Base-by-base conservation (phyloP, 805 yeast species). In the Priceomyces haplophilus region DNA sequence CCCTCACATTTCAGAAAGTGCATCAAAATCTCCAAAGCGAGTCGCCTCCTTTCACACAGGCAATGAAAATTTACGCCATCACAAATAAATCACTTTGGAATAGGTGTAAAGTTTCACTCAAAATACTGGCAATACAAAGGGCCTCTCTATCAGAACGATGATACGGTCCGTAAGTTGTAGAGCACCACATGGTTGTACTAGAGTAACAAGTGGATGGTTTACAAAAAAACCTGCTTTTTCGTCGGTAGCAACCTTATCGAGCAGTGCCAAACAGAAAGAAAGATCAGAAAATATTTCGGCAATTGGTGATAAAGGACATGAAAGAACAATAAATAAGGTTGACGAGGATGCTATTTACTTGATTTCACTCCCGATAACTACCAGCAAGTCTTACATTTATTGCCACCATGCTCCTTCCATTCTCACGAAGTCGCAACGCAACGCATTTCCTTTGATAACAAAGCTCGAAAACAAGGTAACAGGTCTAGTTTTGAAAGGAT, bases 361-460 rank as follows among this genome's bases (percentile, higher is more conserved):
- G 23, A 64, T 86, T 10, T 77, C 88, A 2, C 66, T 88, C 4
- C 97, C 97, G 5, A 68, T 89, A 20, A 82, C 91, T 4, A 67
- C 79, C 3, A 59, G 69, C 40, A 74, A 75, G 45, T 73, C 86
- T 3, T 83, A 78, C 58, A 61, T 89, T 19, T 82, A 82, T 57
- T 86, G 88, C 64, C 85, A 84, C 59, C 82, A 81, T 53, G 69
- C 56, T 34, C 65, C 67, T 1, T 39, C 53, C 3, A 47, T 61
- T 2, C 52, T 69, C 18, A 50, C 51, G 38, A 37, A 50, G 16
- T 45, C 55, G 11, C 69, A 66, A 46, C 36, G 48, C 11, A 50
- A 59, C 15, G 50, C 53, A 23, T 49, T 62, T 35, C 72, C 73
- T 6, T 47, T 58, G 44, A 27, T 58, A n/a, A 69, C 75, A 12